These are phyloP conservation scores for Didymella sp. DNA, from an alignment of 2,329 filamentous ascomycete genomes.

Conservation along the genomic window DNA sequence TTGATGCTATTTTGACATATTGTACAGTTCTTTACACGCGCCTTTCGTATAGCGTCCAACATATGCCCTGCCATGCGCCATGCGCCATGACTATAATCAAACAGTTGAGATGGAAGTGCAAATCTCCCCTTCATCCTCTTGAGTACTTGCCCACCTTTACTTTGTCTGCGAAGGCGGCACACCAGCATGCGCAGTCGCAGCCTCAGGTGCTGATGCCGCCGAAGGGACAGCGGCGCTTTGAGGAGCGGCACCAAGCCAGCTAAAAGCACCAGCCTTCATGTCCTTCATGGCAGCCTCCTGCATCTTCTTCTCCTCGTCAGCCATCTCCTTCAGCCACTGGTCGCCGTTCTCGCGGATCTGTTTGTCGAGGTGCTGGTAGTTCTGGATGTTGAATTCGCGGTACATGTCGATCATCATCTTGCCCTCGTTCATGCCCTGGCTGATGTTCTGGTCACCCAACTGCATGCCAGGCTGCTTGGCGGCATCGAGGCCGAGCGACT, in stretches of 20 bases:
- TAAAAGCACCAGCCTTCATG: slow-evolving; percentile 69
- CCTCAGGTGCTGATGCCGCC: slow-evolving; percentile 26
- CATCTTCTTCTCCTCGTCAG: slow-evolving; percentile 82
- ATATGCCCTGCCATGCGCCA: neutral
- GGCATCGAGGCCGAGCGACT: slow-evolving; percentile 76
- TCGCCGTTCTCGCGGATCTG: slow-evolving; percentile 93
- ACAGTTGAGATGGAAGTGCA: neutral
- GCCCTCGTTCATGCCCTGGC: slow-evolving; percentile 83
- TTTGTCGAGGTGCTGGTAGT: slow-evolving; percentile 87
- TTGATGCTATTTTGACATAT: slow-evolving; percentile 8
- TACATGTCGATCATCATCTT: slow-evolving; percentile 98
- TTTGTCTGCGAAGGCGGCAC: slow-evolving; percentile 21
- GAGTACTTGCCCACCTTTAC: neutral
- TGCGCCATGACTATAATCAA: slow-evolving; percentile 3
- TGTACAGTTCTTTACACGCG: slow-evolving; percentile 14
- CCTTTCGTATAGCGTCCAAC: neutral
- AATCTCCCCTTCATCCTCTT: neutral
- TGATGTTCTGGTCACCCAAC: slow-evolving; percentile 61
- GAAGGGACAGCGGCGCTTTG: slow-evolving; percentile 25
- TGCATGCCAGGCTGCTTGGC: slow-evolving; percentile 63
- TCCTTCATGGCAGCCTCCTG: slow-evolving; percentile 90
- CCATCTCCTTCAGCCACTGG: slow-evolving; percentile 95
- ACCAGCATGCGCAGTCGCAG: slow-evolving; percentile 25
- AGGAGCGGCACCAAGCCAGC: slow-evolving; percentile 36
- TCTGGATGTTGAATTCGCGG: slow-evolving; percentile 86